These are phyloP conservation scores for Suillus weaverae DNA, from an alignment of 768 basidiomycete species.

Conservation along the genomic window DNA sequence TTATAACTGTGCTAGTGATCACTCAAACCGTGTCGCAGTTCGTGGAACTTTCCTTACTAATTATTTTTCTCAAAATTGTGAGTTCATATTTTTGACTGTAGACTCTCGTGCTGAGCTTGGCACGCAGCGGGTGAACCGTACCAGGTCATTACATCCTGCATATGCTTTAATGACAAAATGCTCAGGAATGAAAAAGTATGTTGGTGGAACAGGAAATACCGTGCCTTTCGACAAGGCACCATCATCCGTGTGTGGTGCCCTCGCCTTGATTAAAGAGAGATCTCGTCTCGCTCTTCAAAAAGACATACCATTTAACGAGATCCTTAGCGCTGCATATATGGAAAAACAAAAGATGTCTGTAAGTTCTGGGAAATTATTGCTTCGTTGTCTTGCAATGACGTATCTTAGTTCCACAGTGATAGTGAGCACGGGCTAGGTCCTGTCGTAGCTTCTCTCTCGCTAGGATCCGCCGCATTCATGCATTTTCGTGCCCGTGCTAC, in stretches of 20 bases:
- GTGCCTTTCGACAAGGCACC: conserved; percentile 63
- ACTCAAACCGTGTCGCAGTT: conserved; percentile 39
- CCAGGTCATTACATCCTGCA: conserved; percentile 42
- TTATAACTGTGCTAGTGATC: not conserved
- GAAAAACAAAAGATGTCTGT: conserved; percentile 84
- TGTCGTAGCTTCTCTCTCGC: conserved; percentile 69
- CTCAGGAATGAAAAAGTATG: conserved; percentile 49
- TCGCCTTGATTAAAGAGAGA: conserved; percentile 57
- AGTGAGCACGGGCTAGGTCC: conserved; percentile 73
- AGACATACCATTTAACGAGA: conserved; percentile 63
- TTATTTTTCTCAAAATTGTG: conserved; percentile 86
- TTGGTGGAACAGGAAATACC: conserved; percentile 74
- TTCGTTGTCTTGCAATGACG: conserved; percentile 12
- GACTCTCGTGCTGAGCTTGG: conserved; percentile 3
- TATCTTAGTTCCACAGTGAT: conserved; percentile 73
- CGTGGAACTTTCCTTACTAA: conserved; percentile 72
- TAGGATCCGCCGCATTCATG: conserved; percentile 79
- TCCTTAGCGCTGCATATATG: conserved; percentile 83
- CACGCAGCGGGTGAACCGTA: conserved; percentile 75
- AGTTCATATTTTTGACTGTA: conserved; percentile 23
- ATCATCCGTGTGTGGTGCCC: conserved; percentile 56
- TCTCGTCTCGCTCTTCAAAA: conserved; percentile 45
- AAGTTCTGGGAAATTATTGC: conserved; percentile 22
- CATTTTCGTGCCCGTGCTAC: conserved; percentile 60
- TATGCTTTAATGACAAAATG: conserved; percentile 10